phyloP scores from a whole-genome alignment of 2,329 filamentous ascomycete species.

The Parafenestella ontariensis region DNA sequence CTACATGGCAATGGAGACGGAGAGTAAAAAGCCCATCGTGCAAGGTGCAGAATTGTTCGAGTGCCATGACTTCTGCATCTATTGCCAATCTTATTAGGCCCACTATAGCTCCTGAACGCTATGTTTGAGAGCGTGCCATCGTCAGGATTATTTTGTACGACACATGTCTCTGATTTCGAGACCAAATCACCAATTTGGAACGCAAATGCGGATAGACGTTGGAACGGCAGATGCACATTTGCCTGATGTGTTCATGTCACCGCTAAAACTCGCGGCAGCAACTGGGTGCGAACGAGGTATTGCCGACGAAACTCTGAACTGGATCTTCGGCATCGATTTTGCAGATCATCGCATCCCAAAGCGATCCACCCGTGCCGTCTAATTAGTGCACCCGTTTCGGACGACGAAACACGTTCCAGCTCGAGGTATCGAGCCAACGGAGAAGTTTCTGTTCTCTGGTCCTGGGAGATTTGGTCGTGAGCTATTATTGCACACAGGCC shows the following conservation, averaged over 20 bases:
- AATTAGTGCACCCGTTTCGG: conserved; percentile 4
- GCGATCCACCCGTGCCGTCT: conserved; percentile 18
- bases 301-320: conserved; percentile 16
- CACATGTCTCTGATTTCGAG: neutral
- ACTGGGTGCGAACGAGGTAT: neutral
- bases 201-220: conserved; percentile 3
- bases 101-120: conserved; percentile 4
- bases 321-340: conserved; percentile 20
- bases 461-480: neutral
- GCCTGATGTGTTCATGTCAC: neutral
- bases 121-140: conserved; percentile 2
- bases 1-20: neutral
- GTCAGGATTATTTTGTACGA: conserved; percentile 4
- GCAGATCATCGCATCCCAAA: conserved; percentile 23
- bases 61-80: conserved; percentile 5
- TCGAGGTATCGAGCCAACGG: conserved; percentile 1
- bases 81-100: conserved; percentile 26
- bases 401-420: conserved; percentile 6
- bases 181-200: neutral
- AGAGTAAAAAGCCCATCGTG: conserved; percentile 2
- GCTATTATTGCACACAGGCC: neutral
- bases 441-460: neutral
- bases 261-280: neutral
- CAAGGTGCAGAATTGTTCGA: conserved; percentile 11
- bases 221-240: neutral